Base-by-base conservation (phyloP, 495 filamentous ascomycete species). In the Aspergillus steynii region DNA sequence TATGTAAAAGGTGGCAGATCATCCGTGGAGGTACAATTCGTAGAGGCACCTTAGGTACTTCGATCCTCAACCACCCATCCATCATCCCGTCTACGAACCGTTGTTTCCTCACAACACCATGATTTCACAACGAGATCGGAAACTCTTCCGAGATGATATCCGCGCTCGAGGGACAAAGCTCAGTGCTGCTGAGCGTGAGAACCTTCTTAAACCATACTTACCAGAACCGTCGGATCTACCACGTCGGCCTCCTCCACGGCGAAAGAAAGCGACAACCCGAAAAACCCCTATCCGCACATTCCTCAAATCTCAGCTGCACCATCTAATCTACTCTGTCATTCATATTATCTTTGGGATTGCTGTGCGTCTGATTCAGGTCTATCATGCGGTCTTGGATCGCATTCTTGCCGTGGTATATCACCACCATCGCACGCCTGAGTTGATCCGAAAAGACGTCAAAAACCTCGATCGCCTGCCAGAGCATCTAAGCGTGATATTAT, bases 381-480 rank as follows among this genome's bases (percentile, higher is more conserved):
- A 90, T 69, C 90, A 93, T 74, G 86, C 86, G 28, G 79, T 95
- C 42, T 75, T 86, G 51, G 86, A 93, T 69, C 87, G 87, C 29
- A 74, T 93, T 56, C 81, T 92, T 63, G 88, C 92, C 10, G 80
- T 98, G 61, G 80, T 93, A 28, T 90, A 92, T 68, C 90, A 99
- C 76, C 96, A 98, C 73, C 93, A 98, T 74, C 87, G 90, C 50
- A 94, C 93, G 1, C 95, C 95, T 20, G 91, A 96, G 76, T 80
- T 96, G 60, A 96, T 99, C 64, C 83, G 86, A 65, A 85, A 88
- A 61, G 95, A 99, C 79, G 90, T 97, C n/a, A 88, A 84, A 65
- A 81, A 77, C 2, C 78, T 94, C 58, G 82, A 76, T 46, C 81
- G 87, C 59, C 65, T 97, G 50, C 95, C 95, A 3, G 80, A 88